Evolutionary conservation across 2,329 filamentous ascomycete species (phyloP).

Genomic region (Botrytis hyacinthi): DNA sequence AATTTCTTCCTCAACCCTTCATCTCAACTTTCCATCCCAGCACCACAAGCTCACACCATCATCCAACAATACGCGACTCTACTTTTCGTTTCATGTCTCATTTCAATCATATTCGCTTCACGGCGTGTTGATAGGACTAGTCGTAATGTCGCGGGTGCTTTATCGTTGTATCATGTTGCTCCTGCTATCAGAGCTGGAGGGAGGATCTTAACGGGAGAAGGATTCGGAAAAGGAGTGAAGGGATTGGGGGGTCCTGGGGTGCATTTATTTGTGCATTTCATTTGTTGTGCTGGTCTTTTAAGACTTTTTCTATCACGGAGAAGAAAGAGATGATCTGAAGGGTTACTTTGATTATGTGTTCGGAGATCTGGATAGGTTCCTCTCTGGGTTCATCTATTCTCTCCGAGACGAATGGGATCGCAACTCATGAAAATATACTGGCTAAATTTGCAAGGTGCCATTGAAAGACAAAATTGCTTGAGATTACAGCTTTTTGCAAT

Average conservation of each 20-base stretch:
- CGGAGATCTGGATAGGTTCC: background rate
- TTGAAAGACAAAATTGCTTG: background rate
- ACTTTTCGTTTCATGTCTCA: constrained; percentile 38
- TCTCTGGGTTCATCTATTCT: background rate
- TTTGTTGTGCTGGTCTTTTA: constrained; percentile 21
- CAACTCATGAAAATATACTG: background rate
- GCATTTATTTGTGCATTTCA: constrained; percentile 32
- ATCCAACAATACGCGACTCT: constrained; percentile 43
- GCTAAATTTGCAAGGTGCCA: background rate
- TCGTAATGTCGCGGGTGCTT: constrained; percentile 37
- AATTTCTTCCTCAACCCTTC: constrained; percentile 41
- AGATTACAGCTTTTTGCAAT: background rate
- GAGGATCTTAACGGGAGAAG: constrained; percentile 24
- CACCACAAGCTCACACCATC: constrained; percentile 39
- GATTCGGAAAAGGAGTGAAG: background rate
- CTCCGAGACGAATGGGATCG: background rate
- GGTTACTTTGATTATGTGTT: background rate
- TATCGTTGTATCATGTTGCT: constrained; percentile 41
- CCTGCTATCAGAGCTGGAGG: constrained; percentile 36
- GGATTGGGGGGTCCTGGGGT: constrained; percentile 30
- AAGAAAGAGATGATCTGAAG: background rate
- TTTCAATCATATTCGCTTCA: constrained; percentile 38
- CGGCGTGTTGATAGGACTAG: constrained; percentile 35
- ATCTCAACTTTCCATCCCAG: constrained; percentile 35
- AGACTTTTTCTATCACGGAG: constrained; percentile 8